A percentile compares a stretch with the other conserved stretches of the same genome.
Evolutionary conservation across 2,329 filamentous ascomycete species (phyloP).

Genomic region (Daldinia eschscholtzii): DNA sequence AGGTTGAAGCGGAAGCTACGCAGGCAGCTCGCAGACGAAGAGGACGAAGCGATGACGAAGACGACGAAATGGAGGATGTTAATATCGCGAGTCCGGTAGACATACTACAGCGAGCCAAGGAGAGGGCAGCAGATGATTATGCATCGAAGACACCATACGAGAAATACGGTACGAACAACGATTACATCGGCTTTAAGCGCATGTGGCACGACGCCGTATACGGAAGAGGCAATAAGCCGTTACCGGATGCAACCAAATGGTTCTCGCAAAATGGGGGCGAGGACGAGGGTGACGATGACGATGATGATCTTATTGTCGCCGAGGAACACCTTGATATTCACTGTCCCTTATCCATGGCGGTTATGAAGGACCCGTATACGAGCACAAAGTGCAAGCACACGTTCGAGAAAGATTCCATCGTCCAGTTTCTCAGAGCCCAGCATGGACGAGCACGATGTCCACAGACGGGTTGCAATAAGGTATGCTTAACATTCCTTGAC

Average conservation of each 20-base stretch:
- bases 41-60: slow-evolving; percentile 44
- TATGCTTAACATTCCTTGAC: slow-evolving; percentile 49
- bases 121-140: slow-evolving; percentile 59
- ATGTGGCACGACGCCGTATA: slow-evolving; percentile 67
- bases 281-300: slow-evolving; percentile 64
- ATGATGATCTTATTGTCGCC: slow-evolving; percentile 77
- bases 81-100: slow-evolving; percentile 50
- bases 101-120: slow-evolving; percentile 55
- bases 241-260: slow-evolving; percentile 68
- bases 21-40: slow-evolving; percentile 33
- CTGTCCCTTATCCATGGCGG: slow-evolving; percentile 75
- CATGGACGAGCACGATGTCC: slow-evolving; percentile 68
- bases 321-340: slow-evolving; percentile 73
- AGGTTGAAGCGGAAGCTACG: slow-evolving; percentile 46
- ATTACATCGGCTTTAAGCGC: slow-evolving; percentile 71
- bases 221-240: slow-evolving; percentile 61
- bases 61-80: slow-evolving; percentile 47
- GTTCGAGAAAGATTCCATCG: slow-evolving; percentile 75
- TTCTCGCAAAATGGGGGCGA: slow-evolving; percentile 60
- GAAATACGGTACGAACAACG: slow-evolving; percentile 68
- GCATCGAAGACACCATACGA: slow-evolving; percentile 57
- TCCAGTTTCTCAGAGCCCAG: slow-evolving; percentile 62
- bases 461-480: slow-evolving; percentile 72
- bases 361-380: slow-evolving; percentile 75
- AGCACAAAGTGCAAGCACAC: slow-evolving; percentile 77